Evolutionary conservation across 805 yeast species (phyloP), one percentile per base, ranked within the genome.

Genomic region (Torulaspora gathmanii): DNA sequence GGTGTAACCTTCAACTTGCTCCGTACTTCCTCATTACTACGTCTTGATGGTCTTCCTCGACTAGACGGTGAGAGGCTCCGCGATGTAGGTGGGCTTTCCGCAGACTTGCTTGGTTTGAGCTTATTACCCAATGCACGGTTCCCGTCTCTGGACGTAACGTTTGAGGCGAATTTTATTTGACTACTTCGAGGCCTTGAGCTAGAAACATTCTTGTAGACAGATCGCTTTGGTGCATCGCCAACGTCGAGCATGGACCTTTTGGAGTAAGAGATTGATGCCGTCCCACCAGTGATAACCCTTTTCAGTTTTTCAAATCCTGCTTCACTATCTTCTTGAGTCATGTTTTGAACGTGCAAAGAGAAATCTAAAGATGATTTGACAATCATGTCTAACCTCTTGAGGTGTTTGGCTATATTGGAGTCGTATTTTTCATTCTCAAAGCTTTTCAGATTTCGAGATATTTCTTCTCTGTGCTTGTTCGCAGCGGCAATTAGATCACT

Each of bases 201-300:
- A 4, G 52, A 33, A 12, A 19, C 40, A 16, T 20, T 34, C 17
- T 33, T 38, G 22, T 19, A 16, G 20, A 6, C 9, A 20, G 39
- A 12, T 3, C 31, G 27, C 15, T 37, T 44, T 9, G 48, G 41
- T 17, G 40, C 28, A 41, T 55, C 57, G 4, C 36, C 39, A 11
- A 56, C 59, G 38, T 55, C 58, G 13, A 56, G 44, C 62, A 60
- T 60, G 10, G 59, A 57, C 29, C 47, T 55, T 36, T 41, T 51
- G 7, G 44, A 41, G 23, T 39, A 31, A 2, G 49, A 44, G 10
- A 34, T 40, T 2, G 48, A 49, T 5, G 44, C 40, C 25, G 44
- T 26, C 22, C 56, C 56, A 9, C 67, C 67, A 1, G 65, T 60
- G 15, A 64, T 44, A 1, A 57, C 56, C 17, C 50, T 54, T 45